These are phyloP conservation scores for Lasiodiplodia gonubiensis DNA, from an alignment of 2,329 filamentous ascomycete genomes.

Conservation along the genomic window DNA sequence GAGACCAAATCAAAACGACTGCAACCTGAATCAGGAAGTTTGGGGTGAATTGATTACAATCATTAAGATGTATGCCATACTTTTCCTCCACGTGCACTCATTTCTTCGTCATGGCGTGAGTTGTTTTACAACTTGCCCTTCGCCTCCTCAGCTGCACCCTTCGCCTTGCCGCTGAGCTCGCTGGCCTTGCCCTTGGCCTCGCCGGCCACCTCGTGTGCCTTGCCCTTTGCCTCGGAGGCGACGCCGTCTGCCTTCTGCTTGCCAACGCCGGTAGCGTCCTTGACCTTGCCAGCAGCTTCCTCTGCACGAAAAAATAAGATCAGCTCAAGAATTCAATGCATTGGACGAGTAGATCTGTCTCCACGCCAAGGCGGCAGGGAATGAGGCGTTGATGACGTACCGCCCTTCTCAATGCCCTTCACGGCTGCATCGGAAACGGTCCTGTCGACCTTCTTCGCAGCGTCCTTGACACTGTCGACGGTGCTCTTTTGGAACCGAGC, in stretches of 20 bases:
- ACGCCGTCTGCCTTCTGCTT: slow-evolving; percentile 40
- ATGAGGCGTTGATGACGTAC: slow-evolving; percentile 51
- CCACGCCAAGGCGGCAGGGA: too few relatives aligned
- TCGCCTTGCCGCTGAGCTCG: slow-evolving; percentile 52
- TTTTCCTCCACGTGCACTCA: background rate
- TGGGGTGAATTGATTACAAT: background rate
- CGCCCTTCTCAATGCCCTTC: slow-evolving; percentile 66
- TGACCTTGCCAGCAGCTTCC: slow-evolving; percentile 53
- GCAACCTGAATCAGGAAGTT: background rate
- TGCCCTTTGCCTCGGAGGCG: slow-evolving; percentile 46
- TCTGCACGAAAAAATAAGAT: slow-evolving; percentile 48
- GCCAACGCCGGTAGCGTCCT: slow-evolving; percentile 50
- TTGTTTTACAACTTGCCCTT: slow-evolving; percentile 31
- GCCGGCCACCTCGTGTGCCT: slow-evolving; percentile 47
- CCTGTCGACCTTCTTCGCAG: slow-evolving; percentile 63
- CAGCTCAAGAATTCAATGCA: background rate
- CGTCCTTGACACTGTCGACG: slow-evolving; percentile 63
- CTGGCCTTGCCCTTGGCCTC: slow-evolving; percentile 55
- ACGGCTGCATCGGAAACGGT: slow-evolving; percentile 62
- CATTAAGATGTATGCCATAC: background rate
- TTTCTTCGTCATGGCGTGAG: background rate
- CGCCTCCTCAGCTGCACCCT: slow-evolving; percentile 51
- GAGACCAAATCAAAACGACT: background rate
- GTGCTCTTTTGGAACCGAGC: slow-evolving; percentile 56
- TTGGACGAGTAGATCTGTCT: background rate